These are phyloP conservation scores for Epithemia pelagica DNA, from an alignment of 108 stramenopile species.

Conservation along the genomic window DNA sequence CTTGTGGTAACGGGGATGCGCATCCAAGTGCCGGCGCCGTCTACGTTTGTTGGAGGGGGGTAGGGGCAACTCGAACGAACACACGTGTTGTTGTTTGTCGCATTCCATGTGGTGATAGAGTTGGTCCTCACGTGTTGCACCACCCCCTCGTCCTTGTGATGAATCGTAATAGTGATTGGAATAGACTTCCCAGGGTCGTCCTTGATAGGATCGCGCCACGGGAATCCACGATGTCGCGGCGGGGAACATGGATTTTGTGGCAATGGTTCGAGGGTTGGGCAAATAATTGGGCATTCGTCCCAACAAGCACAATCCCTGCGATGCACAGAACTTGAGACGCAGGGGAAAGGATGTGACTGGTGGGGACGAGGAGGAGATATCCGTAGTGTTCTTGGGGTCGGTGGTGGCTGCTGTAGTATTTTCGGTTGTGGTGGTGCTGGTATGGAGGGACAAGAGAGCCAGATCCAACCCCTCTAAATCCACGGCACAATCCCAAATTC, in stretches of 20 bases:
- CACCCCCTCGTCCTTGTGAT: background rate
- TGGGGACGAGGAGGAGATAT: no score
- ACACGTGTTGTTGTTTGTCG: background rate
- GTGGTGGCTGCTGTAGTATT: background rate
- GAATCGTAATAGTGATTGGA: background rate
- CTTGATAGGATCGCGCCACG: conserved; percentile 57
- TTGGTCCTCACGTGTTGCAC: no score
- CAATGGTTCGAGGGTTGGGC: background rate
- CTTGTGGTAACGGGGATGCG: background rate
- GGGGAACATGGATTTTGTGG: no score
- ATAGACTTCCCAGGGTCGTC: conserved; percentile 48
- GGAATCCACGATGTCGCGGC: conserved; percentile 24
- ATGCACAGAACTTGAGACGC: no score
- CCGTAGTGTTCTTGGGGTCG: background rate
- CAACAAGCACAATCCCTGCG: background rate
- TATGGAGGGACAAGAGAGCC: background rate
- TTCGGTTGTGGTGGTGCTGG: background rate
- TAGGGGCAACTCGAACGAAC: background rate
- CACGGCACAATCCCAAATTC: background rate
- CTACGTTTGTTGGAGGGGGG: background rate
- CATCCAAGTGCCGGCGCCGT: background rate
- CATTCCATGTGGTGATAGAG: background rate
- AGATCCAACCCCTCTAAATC: background rate
- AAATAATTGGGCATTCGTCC: no score
- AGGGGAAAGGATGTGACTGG: background rate